These are phyloP conservation scores for Sanghuangporus weigelae DNA, from an alignment of 1,284 basidiomycete genomes.

Conservation along the genomic window DNA sequence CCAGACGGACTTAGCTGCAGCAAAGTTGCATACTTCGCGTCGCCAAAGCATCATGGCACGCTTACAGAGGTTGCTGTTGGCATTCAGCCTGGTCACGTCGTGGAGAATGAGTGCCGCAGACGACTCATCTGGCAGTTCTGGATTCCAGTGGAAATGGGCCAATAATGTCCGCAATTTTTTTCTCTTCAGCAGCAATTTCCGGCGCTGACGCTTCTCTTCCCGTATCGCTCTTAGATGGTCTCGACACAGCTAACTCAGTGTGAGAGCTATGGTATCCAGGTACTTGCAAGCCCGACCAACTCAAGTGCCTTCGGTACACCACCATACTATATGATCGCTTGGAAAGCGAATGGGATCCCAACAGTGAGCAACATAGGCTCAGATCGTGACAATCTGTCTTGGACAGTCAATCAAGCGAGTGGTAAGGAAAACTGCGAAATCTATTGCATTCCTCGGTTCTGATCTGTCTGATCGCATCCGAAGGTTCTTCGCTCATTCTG, in stretches of 20 bases:
- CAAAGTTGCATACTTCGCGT: not conserved
- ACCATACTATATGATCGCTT: conserved; percentile 48
- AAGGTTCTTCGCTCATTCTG: conserved; percentile 39
- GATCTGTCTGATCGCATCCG: not conserved
- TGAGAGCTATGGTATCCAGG: not conserved
- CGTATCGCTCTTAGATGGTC: not conserved
- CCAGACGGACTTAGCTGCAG: not conserved
- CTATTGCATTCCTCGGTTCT: not conserved
- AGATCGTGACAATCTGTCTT: conserved; percentile 34
- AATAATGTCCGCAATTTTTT: not conserved
- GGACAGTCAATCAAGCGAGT: conserved; percentile 38
- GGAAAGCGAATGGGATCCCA: conserved; percentile 36
- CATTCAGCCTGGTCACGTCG: not conserved
- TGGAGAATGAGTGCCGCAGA: not conserved
- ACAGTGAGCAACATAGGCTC: conserved; percentile 36
- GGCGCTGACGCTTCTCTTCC: not conserved
- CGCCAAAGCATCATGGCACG: not conserved
- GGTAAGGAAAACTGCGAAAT: conserved; percentile 28
- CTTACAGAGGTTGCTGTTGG: not conserved
- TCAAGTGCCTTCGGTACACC: conserved; percentile 27
- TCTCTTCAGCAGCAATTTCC: not conserved
- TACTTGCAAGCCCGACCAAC: not conserved
- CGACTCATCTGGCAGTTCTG: not conserved
- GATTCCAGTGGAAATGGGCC: conserved; percentile 5
- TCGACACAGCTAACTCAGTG: conserved; percentile 11